These are phyloP conservation scores for Brassica carinata DNA, from an alignment of 345 rosid species.

Conservation along the genomic window DNA sequence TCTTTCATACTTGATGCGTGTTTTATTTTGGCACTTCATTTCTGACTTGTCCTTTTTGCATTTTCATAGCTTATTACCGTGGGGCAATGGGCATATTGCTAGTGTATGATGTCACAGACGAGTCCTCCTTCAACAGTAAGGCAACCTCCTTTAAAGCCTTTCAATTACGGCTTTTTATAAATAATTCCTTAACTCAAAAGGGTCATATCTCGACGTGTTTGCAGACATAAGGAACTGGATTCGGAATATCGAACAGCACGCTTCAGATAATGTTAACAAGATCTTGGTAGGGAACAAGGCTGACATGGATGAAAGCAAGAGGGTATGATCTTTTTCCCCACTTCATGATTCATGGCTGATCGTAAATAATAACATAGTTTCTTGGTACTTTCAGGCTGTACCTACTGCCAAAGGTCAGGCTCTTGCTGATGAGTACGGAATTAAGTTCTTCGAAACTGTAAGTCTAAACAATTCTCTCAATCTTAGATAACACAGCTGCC, in stretches of 20 bases:
- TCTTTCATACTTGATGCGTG: background rate
- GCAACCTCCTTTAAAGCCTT: constrained; percentile 1
- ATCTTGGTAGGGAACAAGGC: constrained; percentile 98
- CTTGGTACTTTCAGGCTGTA: constrained; percentile 62
- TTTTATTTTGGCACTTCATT: background rate
- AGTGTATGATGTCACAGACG: constrained; percentile 88
- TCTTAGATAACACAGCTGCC: background rate
- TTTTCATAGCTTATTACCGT: constrained; percentile 72
- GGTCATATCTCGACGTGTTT: background rate
- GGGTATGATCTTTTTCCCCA: constrained; percentile 51
- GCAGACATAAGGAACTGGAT: constrained; percentile 99
- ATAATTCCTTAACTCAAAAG: background rate
- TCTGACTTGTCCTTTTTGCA: background rate
- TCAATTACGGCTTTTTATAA: background rate
- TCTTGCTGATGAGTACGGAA: constrained; percentile 97
- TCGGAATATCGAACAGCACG: constrained; percentile 98
- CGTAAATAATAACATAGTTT: background rate
- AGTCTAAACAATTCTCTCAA: constrained; percentile 31
- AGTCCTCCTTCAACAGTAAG: constrained; percentile 85
- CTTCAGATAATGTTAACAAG: constrained; percentile 98
- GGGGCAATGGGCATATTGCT: constrained; percentile 96
- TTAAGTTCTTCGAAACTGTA: constrained; percentile 95
- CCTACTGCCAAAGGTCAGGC: constrained; percentile 98
- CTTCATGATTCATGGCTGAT: background rate
- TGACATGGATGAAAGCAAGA: constrained; percentile 98